Evolutionary conservation across 176 grass and related monocot species (phyloP), one percentile per base, ranked within the genome.

Genomic region (Eleusine coracana): DNA sequence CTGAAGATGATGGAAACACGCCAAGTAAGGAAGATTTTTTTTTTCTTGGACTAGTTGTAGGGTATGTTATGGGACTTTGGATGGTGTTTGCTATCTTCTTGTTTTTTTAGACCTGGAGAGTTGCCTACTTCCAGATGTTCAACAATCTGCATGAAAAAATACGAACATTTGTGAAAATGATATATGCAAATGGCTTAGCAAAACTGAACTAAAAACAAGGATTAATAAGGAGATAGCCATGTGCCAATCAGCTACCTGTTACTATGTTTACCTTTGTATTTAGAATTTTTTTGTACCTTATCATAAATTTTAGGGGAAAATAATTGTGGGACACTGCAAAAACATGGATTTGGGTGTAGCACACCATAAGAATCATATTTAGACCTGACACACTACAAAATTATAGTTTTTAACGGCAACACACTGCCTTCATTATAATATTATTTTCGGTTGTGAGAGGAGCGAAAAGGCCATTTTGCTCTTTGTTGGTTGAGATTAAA

Each of bases 11-110:
- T 37, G 78, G 13, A 23, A 13, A 55, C 34, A 1, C 10, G 21
- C 11, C 8, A 39, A 49, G 44, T 13, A 20, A 4, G 0, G 7
- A 7, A 29, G 54, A 39, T 25, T 25, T 25, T 28, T 56, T 56
- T 7, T 49, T 82, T 34, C 12, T 75, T 25, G 74, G 77, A 27
- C 7, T 85, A 23, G 65, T 39, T 31, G 16, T 66, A 29, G 83
- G 88, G 52, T 89, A 77, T 58, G 55, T 81, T 7, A 23, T 66
- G 0, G 83, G 82, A 9, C 38, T 89, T 65, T 76, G 87, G 82
- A 16, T 68, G 17, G 40, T 89, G 0, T 75, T 74, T 70, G 37
- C 48, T 52, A 50, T 52, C 29, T 73, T 89, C 0, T 37, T 83
- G 25, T 88, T 80, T 25, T 11, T 48, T 8, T 63, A 55, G 29